Percentiles rank a stretch among this genome's conserved stretches.
phyloP scores from a whole-genome alignment of 495 filamentous ascomycete genomes.

The Podospora australis region DNA sequence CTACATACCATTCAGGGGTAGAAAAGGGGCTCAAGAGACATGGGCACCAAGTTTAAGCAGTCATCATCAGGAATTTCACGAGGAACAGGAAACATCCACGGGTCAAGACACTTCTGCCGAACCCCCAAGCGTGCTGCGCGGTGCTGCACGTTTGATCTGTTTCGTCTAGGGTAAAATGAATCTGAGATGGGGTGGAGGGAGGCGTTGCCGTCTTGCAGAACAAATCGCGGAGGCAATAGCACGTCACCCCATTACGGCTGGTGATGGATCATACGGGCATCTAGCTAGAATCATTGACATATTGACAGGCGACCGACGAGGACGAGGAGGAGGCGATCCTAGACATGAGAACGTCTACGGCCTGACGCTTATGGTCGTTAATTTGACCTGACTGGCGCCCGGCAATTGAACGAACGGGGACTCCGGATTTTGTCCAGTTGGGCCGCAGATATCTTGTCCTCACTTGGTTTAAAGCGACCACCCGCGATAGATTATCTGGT shows the following conservation, averaged over 20 bases:
- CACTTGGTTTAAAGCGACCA: no score
- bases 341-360: neutral
- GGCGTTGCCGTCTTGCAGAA: slow-evolving; percentile 21
- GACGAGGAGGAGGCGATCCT: neutral
- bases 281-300: neutral
- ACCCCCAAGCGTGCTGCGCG: no score
- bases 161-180: slow-evolving; percentile 29
- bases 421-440: no score
- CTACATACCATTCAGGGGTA: no score
- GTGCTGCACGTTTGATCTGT: slow-evolving; percentile 23
- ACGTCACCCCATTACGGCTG: slow-evolving; percentile 9
- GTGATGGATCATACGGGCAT: slow-evolving; percentile 1
- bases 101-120: slow-evolving; percentile 22
- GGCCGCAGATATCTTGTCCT: neutral
- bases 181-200: slow-evolving; percentile 20
- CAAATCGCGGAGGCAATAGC: slow-evolving; percentile 7
- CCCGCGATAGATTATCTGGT: no score
- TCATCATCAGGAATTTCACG: neutral
- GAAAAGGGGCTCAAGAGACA: no score
- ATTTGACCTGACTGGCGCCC: neutral
- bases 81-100: neutral
- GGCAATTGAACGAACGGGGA: no score
- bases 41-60: no score
- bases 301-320: neutral
- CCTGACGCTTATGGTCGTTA: neutral